phyloP scores from a whole-genome alignment of 305 asterid genomes.

The Fraxinus velutina region DNA sequence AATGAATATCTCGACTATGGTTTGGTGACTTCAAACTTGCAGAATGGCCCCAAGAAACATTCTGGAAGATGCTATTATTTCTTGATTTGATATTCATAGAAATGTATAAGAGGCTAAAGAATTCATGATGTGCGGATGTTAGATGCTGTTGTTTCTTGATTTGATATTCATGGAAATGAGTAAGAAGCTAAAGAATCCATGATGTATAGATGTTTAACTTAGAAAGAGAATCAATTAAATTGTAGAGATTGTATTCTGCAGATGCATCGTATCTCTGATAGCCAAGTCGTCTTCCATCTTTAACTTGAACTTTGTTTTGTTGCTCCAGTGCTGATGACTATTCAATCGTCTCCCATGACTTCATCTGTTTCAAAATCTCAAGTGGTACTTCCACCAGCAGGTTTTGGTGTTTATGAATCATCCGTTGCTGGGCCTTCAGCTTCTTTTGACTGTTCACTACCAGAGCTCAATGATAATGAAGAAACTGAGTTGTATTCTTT shows the following conservation, averaged over 20 bases:
- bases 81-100: neutral
- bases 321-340: conserved; percentile 41
- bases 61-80: neutral
- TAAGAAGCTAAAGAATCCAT: neutral
- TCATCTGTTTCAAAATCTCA: conserved; percentile 58
- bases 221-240: conserved; percentile 2
- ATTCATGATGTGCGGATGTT: neutral
- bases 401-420: conserved; percentile 43
- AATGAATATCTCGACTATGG: neutral
- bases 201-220: neutral
- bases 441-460: conserved; percentile 45
- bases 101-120: neutral
- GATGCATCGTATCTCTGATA: neutral
- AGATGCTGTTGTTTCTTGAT: neutral
- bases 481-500: conserved; percentile 70
- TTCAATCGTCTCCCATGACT: conserved; percentile 49
- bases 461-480: conserved; percentile 45
- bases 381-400: conserved; percentile 43
- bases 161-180: conserved; percentile 3
- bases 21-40: neutral
- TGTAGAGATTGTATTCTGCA: neutral
- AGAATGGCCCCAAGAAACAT: neutral
- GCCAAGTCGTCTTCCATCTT: conserved; percentile 5
- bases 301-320: conserved; percentile 24
- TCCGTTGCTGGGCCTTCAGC: conserved; percentile 39